Evolutionary conservation across 495 filamentous ascomycete species (phyloP).

Genomic region (Eremomyces bilateralis): DNA sequence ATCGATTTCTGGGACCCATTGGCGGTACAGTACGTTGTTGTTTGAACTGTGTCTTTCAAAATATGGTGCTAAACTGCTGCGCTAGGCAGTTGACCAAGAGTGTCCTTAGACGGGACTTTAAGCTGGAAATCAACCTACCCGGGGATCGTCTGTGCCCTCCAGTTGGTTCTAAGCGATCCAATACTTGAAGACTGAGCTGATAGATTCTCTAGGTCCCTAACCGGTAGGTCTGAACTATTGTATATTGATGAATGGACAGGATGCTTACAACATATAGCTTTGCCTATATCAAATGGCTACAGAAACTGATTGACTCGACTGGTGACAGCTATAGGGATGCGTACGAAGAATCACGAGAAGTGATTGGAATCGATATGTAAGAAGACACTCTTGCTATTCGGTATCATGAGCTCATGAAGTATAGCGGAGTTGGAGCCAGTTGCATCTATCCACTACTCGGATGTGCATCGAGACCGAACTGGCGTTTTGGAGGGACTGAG

Average conservation of each 20-base stretch:
- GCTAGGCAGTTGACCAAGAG: constrained; percentile 57
- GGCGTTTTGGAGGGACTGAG: constrained; percentile 33
- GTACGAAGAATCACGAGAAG: constrained; percentile 32
- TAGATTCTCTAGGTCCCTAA: constrained; percentile 9
- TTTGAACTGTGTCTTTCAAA: neutral
- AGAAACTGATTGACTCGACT: constrained; percentile 63
- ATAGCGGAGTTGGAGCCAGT: constrained; percentile 65
- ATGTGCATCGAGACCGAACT: constrained; percentile 39
- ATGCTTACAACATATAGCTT: constrained; percentile 23
- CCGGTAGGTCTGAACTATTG: no score
- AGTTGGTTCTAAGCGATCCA: constrained; percentile 23
- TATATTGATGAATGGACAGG: no score
- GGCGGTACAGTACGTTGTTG: constrained; percentile 35
- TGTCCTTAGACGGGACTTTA: constrained; percentile 55
- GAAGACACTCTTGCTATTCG: no score
- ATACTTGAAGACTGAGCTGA: neutral
- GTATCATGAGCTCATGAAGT: no score
- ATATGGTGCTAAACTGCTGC: neutral
- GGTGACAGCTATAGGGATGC: constrained; percentile 26
- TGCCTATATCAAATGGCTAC: constrained; percentile 83
- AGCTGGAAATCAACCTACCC: constrained; percentile 45
- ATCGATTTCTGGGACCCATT: constrained; percentile 68
- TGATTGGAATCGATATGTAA: constrained; percentile 63
- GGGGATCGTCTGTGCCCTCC: constrained; percentile 77
- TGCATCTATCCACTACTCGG: constrained; percentile 78